phyloP scores from a whole-genome alignment of 148 eudicot species.

The Suaeda aralocaspica region DNA sequence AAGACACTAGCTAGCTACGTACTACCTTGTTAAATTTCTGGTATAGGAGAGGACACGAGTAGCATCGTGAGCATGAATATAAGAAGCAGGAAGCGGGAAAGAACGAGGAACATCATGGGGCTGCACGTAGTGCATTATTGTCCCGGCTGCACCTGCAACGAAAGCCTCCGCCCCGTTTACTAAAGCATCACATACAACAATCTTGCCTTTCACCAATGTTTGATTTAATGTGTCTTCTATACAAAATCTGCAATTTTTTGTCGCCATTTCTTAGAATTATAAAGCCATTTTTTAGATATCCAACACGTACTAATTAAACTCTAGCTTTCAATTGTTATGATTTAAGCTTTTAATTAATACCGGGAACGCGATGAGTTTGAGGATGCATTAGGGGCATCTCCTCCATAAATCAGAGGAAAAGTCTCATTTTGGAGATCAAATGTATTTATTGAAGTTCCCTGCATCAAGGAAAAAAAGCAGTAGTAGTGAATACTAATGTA shows the following conservation, averaged over 20 bases:
- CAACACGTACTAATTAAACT: no score
- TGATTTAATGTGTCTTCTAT: not conserved
- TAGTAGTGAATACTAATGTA: no score
- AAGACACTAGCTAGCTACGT: no score
- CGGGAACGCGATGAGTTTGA: slow-evolving; percentile 3
- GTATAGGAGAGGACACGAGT: slow-evolving; percentile 22
- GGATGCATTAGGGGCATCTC: slow-evolving; percentile 31
- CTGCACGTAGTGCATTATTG: slow-evolving; percentile 18
- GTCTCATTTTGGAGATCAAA: slow-evolving; percentile 31
- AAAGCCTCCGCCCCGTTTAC: slow-evolving; percentile 3
- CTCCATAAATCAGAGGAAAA: slow-evolving; percentile 41
- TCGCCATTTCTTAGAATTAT: no score
- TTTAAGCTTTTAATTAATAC: no score
- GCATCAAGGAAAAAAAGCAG: not conserved
- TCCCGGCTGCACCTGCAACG: slow-evolving; percentile 30
- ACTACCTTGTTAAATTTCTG: slow-evolving; percentile 25
- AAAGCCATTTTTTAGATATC: no score
- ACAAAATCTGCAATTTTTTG: slow-evolving; percentile 20
- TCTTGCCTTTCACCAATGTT: slow-evolving; percentile 28
- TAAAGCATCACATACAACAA: slow-evolving; percentile 19
- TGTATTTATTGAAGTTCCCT: slow-evolving; percentile 41
- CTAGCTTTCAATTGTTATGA: no score
- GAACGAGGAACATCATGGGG: not conserved
- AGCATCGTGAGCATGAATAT: slow-evolving; percentile 22
- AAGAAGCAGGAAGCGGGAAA: slow-evolving; percentile 32